Percentiles rank a stretch among this genome's conserved stretches.
phyloP scores from a whole-genome alignment of 768 basidiomycete genomes.

The Pleurotus tuoliensis region DNA sequence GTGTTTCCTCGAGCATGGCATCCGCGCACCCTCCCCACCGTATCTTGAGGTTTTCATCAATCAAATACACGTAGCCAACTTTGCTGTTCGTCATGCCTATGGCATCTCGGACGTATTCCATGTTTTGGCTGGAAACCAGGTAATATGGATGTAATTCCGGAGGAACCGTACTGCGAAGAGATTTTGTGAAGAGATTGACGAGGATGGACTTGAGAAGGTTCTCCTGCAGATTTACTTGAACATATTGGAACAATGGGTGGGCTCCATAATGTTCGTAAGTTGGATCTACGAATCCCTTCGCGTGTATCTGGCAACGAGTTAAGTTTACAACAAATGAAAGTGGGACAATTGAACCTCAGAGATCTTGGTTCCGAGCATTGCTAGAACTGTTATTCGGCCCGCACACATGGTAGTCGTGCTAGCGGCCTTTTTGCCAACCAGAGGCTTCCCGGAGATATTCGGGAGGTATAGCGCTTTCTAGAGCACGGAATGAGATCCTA shows the following conservation, averaged over 20 bases:
- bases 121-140: constrained; percentile 75
- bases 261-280: constrained; percentile 48
- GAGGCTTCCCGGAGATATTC: constrained; percentile 69
- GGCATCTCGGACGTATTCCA: constrained; percentile 82
- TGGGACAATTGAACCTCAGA: constrained; percentile 62
- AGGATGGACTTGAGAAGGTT: constrained; percentile 91
- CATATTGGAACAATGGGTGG: constrained; percentile 63
- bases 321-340: neutral
- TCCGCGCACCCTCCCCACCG: constrained; percentile 93
- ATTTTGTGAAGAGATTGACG: constrained; percentile 77
- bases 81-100: constrained; percentile 87
- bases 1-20: constrained; percentile 69
- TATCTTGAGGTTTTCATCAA: constrained; percentile 80
- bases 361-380: constrained; percentile 81
- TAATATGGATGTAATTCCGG: constrained; percentile 63
- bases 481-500: neutral
- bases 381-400: constrained; percentile 74
- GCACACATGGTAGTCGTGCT: constrained; percentile 78
- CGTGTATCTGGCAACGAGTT: constrained; percentile 59
- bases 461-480: constrained; percentile 94
- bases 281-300: constrained; percentile 60
- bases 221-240: constrained; percentile 92
- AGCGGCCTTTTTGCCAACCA: constrained; percentile 50
- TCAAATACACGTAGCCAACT: constrained; percentile 88
- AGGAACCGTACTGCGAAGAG: constrained; percentile 67